Conservation (phyloP, 257 asterid genomes). For the Voacanga thouarsii region DNA sequence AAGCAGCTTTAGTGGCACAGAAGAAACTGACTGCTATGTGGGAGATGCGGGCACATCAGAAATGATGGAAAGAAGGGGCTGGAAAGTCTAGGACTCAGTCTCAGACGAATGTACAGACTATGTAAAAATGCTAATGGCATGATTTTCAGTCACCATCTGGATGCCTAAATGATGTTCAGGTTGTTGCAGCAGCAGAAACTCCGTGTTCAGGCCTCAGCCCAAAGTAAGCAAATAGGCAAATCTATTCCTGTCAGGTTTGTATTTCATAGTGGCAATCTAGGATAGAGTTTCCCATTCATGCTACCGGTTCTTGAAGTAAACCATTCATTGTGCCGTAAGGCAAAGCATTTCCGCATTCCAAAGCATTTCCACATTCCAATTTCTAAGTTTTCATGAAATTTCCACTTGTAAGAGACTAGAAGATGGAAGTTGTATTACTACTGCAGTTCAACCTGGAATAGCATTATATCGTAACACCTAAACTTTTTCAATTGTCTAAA, state of each 20-base stretch:
- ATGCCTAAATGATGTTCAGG: not conserved
- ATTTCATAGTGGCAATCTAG: not conserved
- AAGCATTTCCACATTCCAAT: not conserved
- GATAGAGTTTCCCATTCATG: not conserved
- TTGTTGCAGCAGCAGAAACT: not conserved
- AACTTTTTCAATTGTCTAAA: not conserved
- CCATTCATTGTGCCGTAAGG: not conserved
- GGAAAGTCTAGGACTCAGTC: slow-evolving; percentile 22
- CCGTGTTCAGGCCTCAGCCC: not conserved
- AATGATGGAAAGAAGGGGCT: slow-evolving; percentile 81
- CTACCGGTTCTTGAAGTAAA: not conserved
- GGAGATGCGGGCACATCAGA: slow-evolving; percentile 87
- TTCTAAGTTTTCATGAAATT: not conserved
- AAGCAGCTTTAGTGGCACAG: slow-evolving; percentile 61
- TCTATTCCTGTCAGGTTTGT: not conserved
- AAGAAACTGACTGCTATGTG: slow-evolving; percentile 68
- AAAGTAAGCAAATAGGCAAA: not conserved
- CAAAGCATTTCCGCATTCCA: not conserved
- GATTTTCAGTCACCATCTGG: not conserved
- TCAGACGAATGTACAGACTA: slow-evolving; percentile 23
- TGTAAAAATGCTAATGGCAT: slow-evolving; percentile 7
- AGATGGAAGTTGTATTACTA: not conserved
- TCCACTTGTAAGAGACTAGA: not conserved
- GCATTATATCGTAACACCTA: not conserved
- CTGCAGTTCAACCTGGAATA: not conserved